Evolutionary conservation across 2,329 filamentous ascomycete genomes (phyloP), one percentile per base, ranked within the genome.

Genomic region (Ceratocystis destructans): DNA sequence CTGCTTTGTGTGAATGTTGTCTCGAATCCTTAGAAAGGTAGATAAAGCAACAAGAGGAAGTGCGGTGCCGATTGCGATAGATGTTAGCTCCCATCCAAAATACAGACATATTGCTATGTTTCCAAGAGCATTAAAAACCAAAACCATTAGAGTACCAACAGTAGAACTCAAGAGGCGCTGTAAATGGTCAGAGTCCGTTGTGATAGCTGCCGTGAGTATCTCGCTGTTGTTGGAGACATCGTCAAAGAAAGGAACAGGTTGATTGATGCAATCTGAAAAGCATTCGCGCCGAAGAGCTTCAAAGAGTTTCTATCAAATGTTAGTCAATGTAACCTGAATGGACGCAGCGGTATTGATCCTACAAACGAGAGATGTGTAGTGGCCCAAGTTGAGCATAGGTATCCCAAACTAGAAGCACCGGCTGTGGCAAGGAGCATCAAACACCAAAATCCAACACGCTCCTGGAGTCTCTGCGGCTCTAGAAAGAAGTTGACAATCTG

Each of bases 11-110:
- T 65, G 45, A 17, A 62, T 50, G 44, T 69, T 68, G 63, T 69
- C 64, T 8, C 64, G 61, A 2, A 83, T 78, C 55, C 78, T 74
- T 57, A 85, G 82, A 46, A 86, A 84, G 0, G 77, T 76, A 0
- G 77, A 70, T 0, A 66, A 68, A 1, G 77, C 59, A 66, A 76
- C 72, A 2, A 75, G 64, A 0, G 76, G 76, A 44, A 77, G 68
- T 1, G 72, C 73, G 1, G 73, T 71, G 62, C 71, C 76, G 61
- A 74, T 75, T 2, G 77, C 74, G 3, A 77, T 72, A 15, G 77
- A 61, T 2, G 72, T 73, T 1, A 77, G 71, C 59, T 77, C 76
- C 76, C 75, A 77, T 0, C 72, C 73, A 46, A 74, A 75, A 5
- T 71, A 68, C 1, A 76, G 68, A 0, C 73, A 68, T 7, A 75